Percentiles rank a stretch among this genome's conserved stretches.
phyloP scores from a whole-genome alignment of 495 filamentous ascomycete species.

The Neurospora sp. region DNA sequence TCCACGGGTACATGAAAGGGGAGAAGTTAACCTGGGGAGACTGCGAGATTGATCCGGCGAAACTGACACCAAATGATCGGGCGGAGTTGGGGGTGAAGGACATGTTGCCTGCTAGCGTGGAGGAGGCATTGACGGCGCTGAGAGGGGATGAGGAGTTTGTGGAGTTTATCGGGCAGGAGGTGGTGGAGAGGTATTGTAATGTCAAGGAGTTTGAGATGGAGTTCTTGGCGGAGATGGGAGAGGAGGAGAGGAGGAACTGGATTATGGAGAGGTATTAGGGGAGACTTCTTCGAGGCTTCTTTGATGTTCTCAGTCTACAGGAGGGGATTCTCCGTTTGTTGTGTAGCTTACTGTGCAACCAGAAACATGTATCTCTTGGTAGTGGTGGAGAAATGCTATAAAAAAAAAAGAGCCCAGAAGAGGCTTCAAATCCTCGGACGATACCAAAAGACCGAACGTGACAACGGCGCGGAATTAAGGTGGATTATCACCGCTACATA shows the following conservation, averaged over 20 bases:
- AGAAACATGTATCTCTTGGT: too few species aligned
- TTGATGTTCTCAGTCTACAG: too few species aligned
- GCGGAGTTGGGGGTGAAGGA: conserved; percentile 41
- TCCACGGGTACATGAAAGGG: conserved; percentile 43
- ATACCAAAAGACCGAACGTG: too few species aligned
- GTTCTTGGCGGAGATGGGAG: conserved; percentile 34
- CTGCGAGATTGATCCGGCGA: conserved; percentile 47
- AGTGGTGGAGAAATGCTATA: not conserved
- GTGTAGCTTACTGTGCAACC: too few species aligned
- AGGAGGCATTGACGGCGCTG: conserved; percentile 43
- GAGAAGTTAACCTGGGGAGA: conserved; percentile 43
- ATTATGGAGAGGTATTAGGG: conserved; percentile 49
- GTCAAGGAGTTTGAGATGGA: conserved; percentile 49
- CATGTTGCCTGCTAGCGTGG: conserved; percentile 42
- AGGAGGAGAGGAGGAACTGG: conserved; percentile 43
- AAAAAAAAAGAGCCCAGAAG: too few species aligned
- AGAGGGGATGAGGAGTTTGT: conserved; percentile 34
- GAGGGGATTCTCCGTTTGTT: too few species aligned
- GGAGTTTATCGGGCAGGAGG: conserved; percentile 37
- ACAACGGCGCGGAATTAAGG: too few species aligned
- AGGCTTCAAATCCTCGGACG: too few species aligned
- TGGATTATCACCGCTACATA: too few species aligned
- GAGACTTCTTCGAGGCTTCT: not conserved
- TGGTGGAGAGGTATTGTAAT: conserved; percentile 49
- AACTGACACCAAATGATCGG: conserved; percentile 39